Evolutionary conservation across 176 grass and related monocot species (phyloP), one percentile per base, ranked within the genome.

Genomic region (Eremochloa ophiuroides): DNA sequence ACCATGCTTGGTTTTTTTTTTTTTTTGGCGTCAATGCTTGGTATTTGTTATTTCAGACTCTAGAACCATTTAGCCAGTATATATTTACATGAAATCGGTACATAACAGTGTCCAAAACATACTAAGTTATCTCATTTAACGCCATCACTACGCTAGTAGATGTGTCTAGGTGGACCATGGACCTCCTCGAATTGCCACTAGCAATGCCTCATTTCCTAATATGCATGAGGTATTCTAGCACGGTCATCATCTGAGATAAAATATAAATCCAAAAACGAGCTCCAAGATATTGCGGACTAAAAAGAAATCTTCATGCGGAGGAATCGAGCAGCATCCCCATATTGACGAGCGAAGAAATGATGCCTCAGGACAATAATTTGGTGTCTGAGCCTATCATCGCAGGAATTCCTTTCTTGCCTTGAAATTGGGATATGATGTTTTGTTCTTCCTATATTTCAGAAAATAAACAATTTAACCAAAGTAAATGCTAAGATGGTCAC

Each of bases 371-470:
- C 30, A 74, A 59, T 33, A 15, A 55, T 77, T 70, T 53, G 30
- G 43, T 70, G 25, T 51, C 30, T 62, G 77, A 70, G 2, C 53
- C 6, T 64, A 2, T 53, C 71, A 81, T 65, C 2, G 7, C 44
- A 66, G n/a, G 64, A 44, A 71, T 71, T 30, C 14, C 8, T 56
- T 75, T 10, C 65, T 66, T 73, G 17, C 66, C 66, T 66, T 82
- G 27, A 47, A 64, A 6, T 64, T 47, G 78, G 44, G 47, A 44
- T 89, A 86, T 18, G 73, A 73, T 60, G 44, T 50, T 82, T 85
- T 86, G 42, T 86, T 40, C 58, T 82, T 82, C 83, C 83, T 89
- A 47, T 66, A 66, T 89, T 82, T 12, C 22, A 47, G 37, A 77
- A 76, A 77, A 58, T 31, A 5, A 55, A 58, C 28, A 59, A 25